phyloP scores from a whole-genome alignment of 106 monocot species.

The Dendrobium huoshanense region DNA sequence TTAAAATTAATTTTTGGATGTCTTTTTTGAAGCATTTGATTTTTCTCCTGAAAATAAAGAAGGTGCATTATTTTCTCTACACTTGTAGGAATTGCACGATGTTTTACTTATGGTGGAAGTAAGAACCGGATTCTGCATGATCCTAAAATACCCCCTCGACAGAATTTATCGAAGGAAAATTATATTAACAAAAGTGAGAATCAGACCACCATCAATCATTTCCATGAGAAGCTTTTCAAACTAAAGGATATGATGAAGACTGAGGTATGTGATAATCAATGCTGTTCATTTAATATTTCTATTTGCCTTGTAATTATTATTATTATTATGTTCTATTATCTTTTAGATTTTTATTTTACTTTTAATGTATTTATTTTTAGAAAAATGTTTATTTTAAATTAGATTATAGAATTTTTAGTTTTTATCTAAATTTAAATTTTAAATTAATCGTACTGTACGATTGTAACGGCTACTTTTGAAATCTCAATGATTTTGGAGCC shows the following conservation, averaged over 20 bases:
- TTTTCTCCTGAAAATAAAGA: background rate
- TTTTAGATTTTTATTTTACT: no score
- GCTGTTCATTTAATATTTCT: background rate
- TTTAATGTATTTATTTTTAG: no score
- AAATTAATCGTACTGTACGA: no score
- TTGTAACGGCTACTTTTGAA: no score
- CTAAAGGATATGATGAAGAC: constrained; percentile 98
- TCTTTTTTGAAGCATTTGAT: background rate
- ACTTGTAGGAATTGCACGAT: constrained; percentile 84
- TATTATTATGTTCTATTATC: no score
- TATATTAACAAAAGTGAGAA: constrained; percentile 79
- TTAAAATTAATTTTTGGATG: background rate
- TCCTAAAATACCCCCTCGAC: constrained; percentile 60
- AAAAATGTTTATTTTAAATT: no score
- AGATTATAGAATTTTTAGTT: no score
- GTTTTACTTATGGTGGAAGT: constrained; percentile 92
- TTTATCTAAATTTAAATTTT: no score
- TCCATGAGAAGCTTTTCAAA: constrained; percentile 95
- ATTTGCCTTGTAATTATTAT: background rate
- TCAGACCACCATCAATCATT: constrained; percentile 86
- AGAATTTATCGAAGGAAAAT: constrained; percentile 53
- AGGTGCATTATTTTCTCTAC: background rate
- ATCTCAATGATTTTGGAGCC: no score
- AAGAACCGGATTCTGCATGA: constrained; percentile 58
- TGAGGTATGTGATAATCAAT: constrained; percentile 32